Base-by-base conservation (phyloP, 2,329 filamentous ascomycete species). In the Exophiala mesophila region DNA sequence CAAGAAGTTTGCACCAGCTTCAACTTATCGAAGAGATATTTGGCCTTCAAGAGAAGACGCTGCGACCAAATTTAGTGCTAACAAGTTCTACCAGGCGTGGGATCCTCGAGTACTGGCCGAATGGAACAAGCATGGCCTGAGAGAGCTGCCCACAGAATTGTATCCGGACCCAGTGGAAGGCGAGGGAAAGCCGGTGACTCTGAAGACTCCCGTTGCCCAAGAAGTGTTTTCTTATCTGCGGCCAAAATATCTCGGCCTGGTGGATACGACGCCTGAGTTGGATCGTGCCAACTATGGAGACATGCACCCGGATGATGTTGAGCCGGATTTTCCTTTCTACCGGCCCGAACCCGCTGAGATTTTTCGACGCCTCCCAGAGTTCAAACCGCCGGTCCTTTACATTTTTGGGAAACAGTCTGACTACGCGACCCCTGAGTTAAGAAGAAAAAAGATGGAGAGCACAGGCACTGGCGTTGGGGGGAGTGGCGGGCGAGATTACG, bases 11-110 rank as follows among this genome's bases (percentile, higher is more conserved):
- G 85, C 16, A 62, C 89, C n/a, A 65, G 70, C 79, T 17, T 94
- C 87, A 23, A 76, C 83, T 7, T 73, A 74, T 50, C 80, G 90
- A 12, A 80, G 87, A 34, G 90, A 97, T 54, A 58, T 76, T 42
- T 98, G 92, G 92, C 83, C 88, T 0, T 88, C 83, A 0, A 77
- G 83, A 5, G 67, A 71, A 36, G 83, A 72, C 3, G 90, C 92
- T 12, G 74, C 72, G 40, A 74, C 73, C 9, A 67, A 77, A 8
- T 88, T 95, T 64, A 65, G 67, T 36, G 76, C 75, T 44, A 85
- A 74, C 57, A 77, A 77, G 29, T 94, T 95, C 67, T 96, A 94
- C 65, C 72, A 80, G 50, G 56, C 75, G 5, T 97, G 90, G 92
- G 87, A 98, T 57, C 70, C 76, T 1, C 76, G 88, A 32, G 88